phyloP scores from a whole-genome alignment of 176 grass and related monocot genomes.

The Aegilops longissima region DNA sequence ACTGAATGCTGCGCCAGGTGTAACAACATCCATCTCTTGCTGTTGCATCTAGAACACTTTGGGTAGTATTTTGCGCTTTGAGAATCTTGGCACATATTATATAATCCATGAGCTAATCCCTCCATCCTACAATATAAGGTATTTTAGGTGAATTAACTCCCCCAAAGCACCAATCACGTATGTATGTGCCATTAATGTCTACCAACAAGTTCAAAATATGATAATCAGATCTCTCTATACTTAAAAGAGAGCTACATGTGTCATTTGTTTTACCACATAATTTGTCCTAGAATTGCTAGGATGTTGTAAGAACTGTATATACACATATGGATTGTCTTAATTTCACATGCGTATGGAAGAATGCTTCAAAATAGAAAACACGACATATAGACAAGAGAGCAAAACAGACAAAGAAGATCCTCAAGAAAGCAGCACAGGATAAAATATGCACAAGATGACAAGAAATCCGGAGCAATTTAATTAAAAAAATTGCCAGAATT shows the following conservation, averaged over 20 bases:
- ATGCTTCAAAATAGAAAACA: not conserved
- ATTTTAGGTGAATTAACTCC: not conserved
- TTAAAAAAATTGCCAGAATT: not conserved
- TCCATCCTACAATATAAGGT: not conserved
- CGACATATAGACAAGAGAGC: not conserved
- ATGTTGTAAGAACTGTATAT: not conserved
- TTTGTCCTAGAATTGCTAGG: not conserved
- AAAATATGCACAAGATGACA: not conserved
- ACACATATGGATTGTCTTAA: not conserved
- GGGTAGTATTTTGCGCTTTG: too few species aligned
- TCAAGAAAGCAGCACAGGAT: not conserved
- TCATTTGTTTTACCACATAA: not conserved
- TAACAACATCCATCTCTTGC: too few species aligned
- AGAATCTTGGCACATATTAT: too few species aligned
- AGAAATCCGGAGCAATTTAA: not conserved
- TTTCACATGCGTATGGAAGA: not conserved
- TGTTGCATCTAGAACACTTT: too few species aligned
- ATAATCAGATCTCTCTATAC: not conserved
- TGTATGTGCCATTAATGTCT: not conserved
- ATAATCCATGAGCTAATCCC: too few species aligned
- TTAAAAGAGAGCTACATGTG: not conserved
- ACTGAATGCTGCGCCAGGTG: too few species aligned
- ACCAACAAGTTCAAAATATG: not conserved
- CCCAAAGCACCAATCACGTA: not conserved
- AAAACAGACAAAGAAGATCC: not conserved